These are phyloP conservation scores for Phoma herbarum DNA, from an alignment of 2,329 filamentous ascomycete species.

Conservation along the genomic window DNA sequence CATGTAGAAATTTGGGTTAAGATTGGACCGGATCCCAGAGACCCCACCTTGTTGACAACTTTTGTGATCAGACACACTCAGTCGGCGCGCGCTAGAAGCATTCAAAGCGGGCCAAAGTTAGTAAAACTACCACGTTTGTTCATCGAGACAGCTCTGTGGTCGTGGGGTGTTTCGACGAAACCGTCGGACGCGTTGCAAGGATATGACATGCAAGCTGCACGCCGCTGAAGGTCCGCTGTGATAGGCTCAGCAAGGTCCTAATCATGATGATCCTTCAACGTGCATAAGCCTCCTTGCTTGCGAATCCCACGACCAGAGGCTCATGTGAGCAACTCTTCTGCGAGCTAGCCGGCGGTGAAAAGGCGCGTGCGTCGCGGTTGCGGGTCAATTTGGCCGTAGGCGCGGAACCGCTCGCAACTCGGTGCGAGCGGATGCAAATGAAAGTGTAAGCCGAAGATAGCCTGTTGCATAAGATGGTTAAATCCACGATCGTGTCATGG, in stretches of 20 bases:
- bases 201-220: conserved; percentile 30
- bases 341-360: conserved; percentile 36
- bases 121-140: conserved; percentile 38
- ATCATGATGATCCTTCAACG: conserved; percentile 14
- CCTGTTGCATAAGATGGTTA: conserved; percentile 25
- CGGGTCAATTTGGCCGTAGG: conserved; percentile 27
- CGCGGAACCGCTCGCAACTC: conserved; percentile 7
- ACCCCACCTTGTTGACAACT: conserved; percentile 28
- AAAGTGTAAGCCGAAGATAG: conserved; percentile 44
- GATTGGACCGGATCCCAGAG: conserved; percentile 30
- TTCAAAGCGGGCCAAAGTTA: conserved; percentile 29
- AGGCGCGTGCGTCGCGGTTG: conserved; percentile 33
- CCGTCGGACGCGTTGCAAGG: conserved; percentile 30
- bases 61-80: conserved; percentile 25
- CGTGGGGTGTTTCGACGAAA: conserved; percentile 28
- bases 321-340: conserved; percentile 22
- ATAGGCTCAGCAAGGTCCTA: conserved; percentile 26
- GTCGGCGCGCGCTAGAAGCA: conserved; percentile 28
- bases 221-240: conserved; percentile 14
- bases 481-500: conserved; percentile 28
- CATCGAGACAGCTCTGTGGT: conserved; percentile 34
- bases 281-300: conserved; percentile 27
- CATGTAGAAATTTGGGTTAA: conserved; percentile 28
- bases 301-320: conserved; percentile 11
- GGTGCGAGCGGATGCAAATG: conserved; percentile 1